Percentiles rank a stretch among this genome's conserved stretches.
phyloP scores from a whole-genome alignment of 179 eudicot genomes.

The Silene coronaria region DNA sequence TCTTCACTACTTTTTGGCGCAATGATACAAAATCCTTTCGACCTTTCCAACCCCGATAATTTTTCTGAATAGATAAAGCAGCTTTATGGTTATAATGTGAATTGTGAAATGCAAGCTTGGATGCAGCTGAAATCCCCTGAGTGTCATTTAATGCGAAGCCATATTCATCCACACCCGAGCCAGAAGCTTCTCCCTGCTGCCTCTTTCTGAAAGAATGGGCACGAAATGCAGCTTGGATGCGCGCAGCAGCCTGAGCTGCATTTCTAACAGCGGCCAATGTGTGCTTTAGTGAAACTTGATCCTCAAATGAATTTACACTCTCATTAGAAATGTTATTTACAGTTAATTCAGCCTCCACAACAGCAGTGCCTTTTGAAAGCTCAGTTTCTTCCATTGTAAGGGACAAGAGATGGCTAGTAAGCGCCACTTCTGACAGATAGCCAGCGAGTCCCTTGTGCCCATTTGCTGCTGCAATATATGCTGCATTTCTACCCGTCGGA shows the following conservation, averaged over 20 bases:
- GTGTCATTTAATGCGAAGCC: slow-evolving; percentile 44
- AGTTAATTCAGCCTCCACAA: slow-evolving; percentile 62
- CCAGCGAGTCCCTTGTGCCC: slow-evolving; percentile 94
- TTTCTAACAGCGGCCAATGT: slow-evolving; percentile 70
- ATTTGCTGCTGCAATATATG: slow-evolving; percentile 60
- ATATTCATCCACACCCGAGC: slow-evolving; percentile 44
- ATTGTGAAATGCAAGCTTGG: slow-evolving; percentile 55
- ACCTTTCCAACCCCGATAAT: slow-evolving; percentile 81
- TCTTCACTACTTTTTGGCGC: slow-evolving; percentile 87
- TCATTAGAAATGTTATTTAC: slow-evolving; percentile 40
- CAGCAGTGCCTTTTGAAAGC: slow-evolving; percentile 60
- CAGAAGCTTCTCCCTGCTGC: slow-evolving; percentile 42
- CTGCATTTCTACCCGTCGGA: slow-evolving; percentile 80
- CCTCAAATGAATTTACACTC: slow-evolving; percentile 32
- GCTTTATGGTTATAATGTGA: slow-evolving; percentile 49
- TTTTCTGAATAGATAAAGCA: slow-evolving; percentile 87
- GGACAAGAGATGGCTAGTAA: slow-evolving; percentile 79
- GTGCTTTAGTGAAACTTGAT: slow-evolving; percentile 50
- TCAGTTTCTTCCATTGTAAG: slow-evolving; percentile 64
- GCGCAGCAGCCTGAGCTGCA: slow-evolving; percentile 79
- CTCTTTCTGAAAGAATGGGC: slow-evolving; percentile 83
- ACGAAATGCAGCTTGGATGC: slow-evolving; percentile 90
- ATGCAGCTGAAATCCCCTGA: slow-evolving; percentile 58
- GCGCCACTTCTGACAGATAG: slow-evolving; percentile 77
- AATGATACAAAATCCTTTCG: slow-evolving; percentile 66